These are phyloP conservation scores for Cercophora samala DNA, from an alignment of 495 filamentous ascomycete genomes.

Conservation along the genomic window DNA sequence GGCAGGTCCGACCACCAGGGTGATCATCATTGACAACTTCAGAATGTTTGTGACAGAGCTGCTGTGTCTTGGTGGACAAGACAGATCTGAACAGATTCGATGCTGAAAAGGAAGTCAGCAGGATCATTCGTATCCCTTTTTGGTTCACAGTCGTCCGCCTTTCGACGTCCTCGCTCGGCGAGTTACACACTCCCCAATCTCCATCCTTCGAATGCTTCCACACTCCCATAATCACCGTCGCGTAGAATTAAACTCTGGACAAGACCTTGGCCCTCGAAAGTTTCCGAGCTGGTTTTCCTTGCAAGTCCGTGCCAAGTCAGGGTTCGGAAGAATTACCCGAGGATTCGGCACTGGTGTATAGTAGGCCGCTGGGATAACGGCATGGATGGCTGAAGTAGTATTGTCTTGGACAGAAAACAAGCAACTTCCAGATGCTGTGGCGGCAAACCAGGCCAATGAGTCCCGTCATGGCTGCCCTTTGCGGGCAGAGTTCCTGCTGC, in stretches of 20 bases:
- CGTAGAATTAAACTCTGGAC: background rate
- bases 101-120: background rate
- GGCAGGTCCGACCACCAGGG: conserved; percentile 13
- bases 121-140: background rate
- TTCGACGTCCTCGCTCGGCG: background rate
- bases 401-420: background rate
- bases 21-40: conserved; percentile 17
- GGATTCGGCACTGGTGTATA: conserved; percentile 7
- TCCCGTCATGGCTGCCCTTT: background rate
- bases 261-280: background rate
- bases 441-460: background rate
- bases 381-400: background rate
- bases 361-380: background rate
- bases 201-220: background rate
- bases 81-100: background rate
- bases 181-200: background rate
- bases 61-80: conserved; percentile 4
- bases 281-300: background rate
- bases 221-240: background rate
- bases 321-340: conserved; percentile 6
- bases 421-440: background rate
- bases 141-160: background rate
- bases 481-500: background rate
- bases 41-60: conserved; percentile 1
- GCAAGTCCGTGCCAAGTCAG: background rate